phyloP scores from a whole-genome alignment of 257 asterid species.

The Prunella vulgaris region DNA sequence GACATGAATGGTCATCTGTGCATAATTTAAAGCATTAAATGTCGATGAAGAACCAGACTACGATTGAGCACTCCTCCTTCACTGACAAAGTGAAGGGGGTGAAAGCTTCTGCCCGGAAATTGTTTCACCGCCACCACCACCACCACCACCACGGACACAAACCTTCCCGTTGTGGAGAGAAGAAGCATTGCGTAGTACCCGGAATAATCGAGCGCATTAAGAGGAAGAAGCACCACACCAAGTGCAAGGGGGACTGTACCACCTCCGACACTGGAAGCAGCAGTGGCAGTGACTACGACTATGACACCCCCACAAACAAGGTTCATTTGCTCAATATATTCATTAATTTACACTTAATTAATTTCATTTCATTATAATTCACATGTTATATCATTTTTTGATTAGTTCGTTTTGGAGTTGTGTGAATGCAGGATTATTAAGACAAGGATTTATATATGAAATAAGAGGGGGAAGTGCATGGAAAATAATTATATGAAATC shows the following conservation, averaged over 20 bases:
- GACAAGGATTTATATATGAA: too few relatives aligned
- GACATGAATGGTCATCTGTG: background rate
- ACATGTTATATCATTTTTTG: too few relatives aligned
- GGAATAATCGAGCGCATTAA: conserved; percentile 7
- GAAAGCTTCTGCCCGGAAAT: conserved; percentile 14
- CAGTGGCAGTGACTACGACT: conserved; percentile 12
- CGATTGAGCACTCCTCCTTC: background rate
- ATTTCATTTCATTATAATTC: too few relatives aligned
- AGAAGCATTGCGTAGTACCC: conserved; percentile 17
- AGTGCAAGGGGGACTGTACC: too few relatives aligned
- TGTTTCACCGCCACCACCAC: conserved; percentile 3
- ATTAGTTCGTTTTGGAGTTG: too few relatives aligned
- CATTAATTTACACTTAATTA: too few relatives aligned
- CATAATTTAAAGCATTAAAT: background rate
- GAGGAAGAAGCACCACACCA: background rate
- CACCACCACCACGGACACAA: background rate
- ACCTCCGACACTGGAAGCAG: background rate
- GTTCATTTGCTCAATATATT: too few relatives aligned
- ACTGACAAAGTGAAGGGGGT: conserved; percentile 30
- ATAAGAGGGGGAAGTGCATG: too few relatives aligned
- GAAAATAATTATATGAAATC: too few relatives aligned
- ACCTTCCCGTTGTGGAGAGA: background rate
- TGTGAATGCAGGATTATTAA: too few relatives aligned
- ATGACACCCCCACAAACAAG: too few relatives aligned
- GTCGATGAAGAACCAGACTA: background rate